Evolutionary conservation across 2,329 filamentous ascomycete genomes (phyloP), one percentile per base, ranked within the genome.

Genomic region (Aspergillus sp.): DNA sequence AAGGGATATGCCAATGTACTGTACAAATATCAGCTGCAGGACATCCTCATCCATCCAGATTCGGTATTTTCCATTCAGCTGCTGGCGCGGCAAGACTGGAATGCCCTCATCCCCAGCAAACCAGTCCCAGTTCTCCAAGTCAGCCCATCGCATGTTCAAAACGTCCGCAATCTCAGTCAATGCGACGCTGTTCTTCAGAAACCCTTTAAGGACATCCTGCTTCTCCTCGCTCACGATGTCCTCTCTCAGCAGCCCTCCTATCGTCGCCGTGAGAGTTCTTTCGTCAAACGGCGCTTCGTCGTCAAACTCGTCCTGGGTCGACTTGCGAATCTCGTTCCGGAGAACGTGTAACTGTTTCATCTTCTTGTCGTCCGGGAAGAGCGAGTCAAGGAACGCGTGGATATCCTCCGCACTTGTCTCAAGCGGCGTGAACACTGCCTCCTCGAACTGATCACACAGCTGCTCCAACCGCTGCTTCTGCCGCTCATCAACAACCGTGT

Each of bases 1-100:
- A 57, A 77, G 68, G 17, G 63, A 61, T 27, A 76, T 67, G 2
- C 74, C 76, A 39, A 80, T 75, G 56, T 73, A 78, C 52, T 79
- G 76, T 14, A 77, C 70, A 56, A 79, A 78, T 12, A 79, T 73
- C n/a, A 75, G 72, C 59, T 80, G 76, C 15, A 80, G 65, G 11
- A 79, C 72, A 49, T 80, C 77, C 55, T 80, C 77, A 56, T 80
- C 76, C 68, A 78, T 76, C 73, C 77, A 77, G 52, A 79, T 77
- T 2, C 76, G 70, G 58, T 78, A 79, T 57, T 77, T 79, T 2
- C 78, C 77, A 52, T 79, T 79, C 23, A 76, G 59, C 37, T 77
- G 74, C 39, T 72, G 74, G 8, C 75, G 74, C 27, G 77, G 77
- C 52, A 77, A 64, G 21, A 79, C 75, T 5, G 74, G 76, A 48